Base-by-base conservation (phyloP, 257 asterid genomes). In the Solanum verrucosum region DNA sequence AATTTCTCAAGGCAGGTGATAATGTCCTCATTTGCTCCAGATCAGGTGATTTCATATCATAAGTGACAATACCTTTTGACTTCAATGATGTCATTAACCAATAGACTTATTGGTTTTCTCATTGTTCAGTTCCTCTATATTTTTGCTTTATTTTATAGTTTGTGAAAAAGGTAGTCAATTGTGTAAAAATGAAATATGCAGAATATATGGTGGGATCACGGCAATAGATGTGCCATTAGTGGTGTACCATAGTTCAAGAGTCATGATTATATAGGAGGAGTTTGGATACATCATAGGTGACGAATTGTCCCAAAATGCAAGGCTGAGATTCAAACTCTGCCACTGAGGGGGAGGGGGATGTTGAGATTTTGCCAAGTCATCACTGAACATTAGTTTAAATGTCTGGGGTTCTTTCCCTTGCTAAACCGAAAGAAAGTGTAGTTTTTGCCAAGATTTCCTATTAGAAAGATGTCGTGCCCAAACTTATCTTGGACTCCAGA, bases 11-110 rank as follows among this genome's bases (percentile, higher is more conserved):
- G 92, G 95, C 95, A 63, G 98, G 98, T 71, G 99, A 97, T 91
- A 96, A 91, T 89, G 98, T 97, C 87, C 89, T 97, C 70, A 91
- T 96, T 90, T 96, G 99, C 93, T 97, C 99, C 42, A 93, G 99
- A 93, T 92, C 98, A 87, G 98, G 98, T 93, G 87, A 89, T 86
- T 40, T 75, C 63, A 21, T 75, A 21, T 84, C 10, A 38, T 10
- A 46, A 46, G 73, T 67, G 42, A 60, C n/a, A 86, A 31, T 46
- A 49, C 31, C 42, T 49, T 18, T 44, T 52, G 31, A 9, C 86
- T 52, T 49, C 37, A 82, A 81, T 27, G 42, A 46, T 82, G 86
- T 31, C 70, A 29, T 82, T 20, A 31, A 49, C 42, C 27, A 27
- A 59, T 77, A 34, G 67, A 52, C 38, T 33, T 74, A 9, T 40